Conservation (phyloP, 2,329 filamentous ascomycete species). For the Simplicillium aogashimaense region DNA sequence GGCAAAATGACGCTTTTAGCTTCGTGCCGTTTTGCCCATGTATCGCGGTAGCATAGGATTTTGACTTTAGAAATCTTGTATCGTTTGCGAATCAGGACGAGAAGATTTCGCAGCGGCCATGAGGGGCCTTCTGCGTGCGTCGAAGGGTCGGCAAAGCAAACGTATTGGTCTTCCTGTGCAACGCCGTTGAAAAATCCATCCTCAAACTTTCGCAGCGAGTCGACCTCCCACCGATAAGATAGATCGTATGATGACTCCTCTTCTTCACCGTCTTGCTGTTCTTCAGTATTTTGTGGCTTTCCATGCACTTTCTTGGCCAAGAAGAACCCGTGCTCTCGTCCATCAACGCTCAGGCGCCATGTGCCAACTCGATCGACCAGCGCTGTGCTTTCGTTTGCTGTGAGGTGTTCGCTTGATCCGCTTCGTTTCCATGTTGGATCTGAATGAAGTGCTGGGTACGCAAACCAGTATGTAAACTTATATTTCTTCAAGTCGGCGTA, state of each 20-base stretch:
- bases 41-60: conserved; percentile 84
- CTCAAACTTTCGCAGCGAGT: conserved; percentile 68
- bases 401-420: conserved; percentile 45
- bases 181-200: conserved; percentile 74
- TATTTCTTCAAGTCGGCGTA: conserved; percentile 97
- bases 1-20: conserved; percentile 72
- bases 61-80: conserved; percentile 71
- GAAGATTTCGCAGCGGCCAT: conserved; percentile 85
- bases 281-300: conserved; percentile 19
- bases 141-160: conserved; percentile 87
- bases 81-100: conserved; percentile 73
- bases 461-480: conserved; percentile 97
- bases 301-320: conserved; percentile 66
- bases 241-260: conserved; percentile 38
- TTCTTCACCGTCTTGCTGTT: conserved; percentile 32
- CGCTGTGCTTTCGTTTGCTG: conserved; percentile 59
- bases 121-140: conserved; percentile 81
- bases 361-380: conserved; percentile 78
- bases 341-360: conserved; percentile 76
- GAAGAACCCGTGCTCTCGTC: conserved; percentile 88
- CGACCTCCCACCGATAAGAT: conserved; percentile 68
- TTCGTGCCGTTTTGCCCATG: conserved; percentile 65
- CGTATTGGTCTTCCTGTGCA: conserved; percentile 63
- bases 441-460: conserved; percentile 86
- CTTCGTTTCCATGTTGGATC: conserved; percentile 69